Percentiles rank a stretch among this genome's conserved stretches.
Evolutionary conservation across 169 alveolate species (phyloP).

Genomic region (Plasmodium yoelii): DNA sequence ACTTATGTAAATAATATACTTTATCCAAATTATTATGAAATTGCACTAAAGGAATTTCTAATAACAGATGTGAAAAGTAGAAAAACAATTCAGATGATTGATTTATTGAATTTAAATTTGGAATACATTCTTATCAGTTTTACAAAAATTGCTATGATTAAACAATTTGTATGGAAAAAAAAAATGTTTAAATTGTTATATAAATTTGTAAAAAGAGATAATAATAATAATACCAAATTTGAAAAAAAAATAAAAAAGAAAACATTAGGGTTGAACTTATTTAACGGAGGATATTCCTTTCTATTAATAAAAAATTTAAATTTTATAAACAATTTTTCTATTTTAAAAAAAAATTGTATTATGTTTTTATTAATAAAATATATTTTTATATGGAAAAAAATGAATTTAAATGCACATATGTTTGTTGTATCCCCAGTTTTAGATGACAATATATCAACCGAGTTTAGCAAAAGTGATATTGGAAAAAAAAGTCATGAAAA

Average conservation of each 20-base stretch:
- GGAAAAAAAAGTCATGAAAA: background rate
- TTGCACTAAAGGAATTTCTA: conserved; percentile 24
- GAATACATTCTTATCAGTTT: conserved; percentile 25
- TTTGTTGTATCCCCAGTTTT: conserved; percentile 7
- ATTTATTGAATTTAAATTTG: conserved; percentile 21
- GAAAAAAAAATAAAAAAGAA: background rate
- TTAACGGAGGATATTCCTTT: conserved; percentile 57
- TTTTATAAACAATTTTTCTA: conserved; percentile 14
- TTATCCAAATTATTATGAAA: conserved; percentile 33
- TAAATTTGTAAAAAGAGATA: background rate
- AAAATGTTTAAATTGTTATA: conserved; percentile 4
- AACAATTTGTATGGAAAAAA: conserved; percentile 48
- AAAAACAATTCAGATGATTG: conserved; percentile 7
- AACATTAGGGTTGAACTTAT: conserved; percentile 27
- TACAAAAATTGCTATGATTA: conserved; percentile 37
- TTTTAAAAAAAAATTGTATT: conserved; percentile 35
- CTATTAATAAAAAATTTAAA: conserved; percentile 42
- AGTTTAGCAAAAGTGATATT: background rate
- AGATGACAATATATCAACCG: background rate
- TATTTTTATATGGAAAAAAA: conserved; percentile 55
- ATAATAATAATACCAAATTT: background rate
- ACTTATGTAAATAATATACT: conserved; percentile 38
- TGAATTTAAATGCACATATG: conserved; percentile 53
- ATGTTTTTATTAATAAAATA: conserved; percentile 40
- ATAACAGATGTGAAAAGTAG: conserved; percentile 17